Conservation (phyloP, 2,329 filamentous ascomycete species). For the Phialophora expanda region DNA sequence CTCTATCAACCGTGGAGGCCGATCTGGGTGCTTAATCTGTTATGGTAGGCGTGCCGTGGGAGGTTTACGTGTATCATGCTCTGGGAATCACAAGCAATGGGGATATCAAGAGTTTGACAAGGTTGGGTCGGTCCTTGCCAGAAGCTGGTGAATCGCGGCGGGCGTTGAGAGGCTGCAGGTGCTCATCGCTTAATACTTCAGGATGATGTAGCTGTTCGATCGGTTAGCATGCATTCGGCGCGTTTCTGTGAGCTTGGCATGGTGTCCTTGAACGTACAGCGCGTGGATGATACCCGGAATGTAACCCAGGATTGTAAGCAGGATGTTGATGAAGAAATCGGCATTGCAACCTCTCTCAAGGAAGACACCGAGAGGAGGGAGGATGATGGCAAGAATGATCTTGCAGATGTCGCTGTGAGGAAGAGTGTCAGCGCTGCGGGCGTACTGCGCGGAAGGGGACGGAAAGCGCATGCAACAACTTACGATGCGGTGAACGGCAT, state of each 20-base stretch:
- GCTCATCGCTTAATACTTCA: slow-evolving; percentile 72
- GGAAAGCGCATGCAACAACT: slow-evolving; percentile 41
- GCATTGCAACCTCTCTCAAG: slow-evolving; percentile 88
- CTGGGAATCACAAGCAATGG: slow-evolving; percentile 32
- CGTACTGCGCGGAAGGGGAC: slow-evolving; percentile 26
- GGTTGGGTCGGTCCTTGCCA: slow-evolving; percentile 36
- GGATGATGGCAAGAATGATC: slow-evolving; percentile 85
- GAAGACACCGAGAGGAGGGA: slow-evolving; percentile 90
- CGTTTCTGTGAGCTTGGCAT: slow-evolving; percentile 4
- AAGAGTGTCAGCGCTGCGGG: slow-evolving; percentile 25
- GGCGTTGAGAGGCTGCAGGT: slow-evolving; percentile 40
- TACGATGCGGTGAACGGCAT: slow-evolving; percentile 60
- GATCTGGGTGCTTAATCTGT: slow-evolving; percentile 13
- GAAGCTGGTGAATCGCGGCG: slow-evolving; percentile 24
- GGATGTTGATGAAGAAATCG: slow-evolving; percentile 90
- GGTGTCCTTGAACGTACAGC: slow-evolving; percentile 62
- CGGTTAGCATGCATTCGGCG: slow-evolving; percentile 24
- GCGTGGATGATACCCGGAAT: slow-evolving; percentile 90
- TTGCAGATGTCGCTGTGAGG: slow-evolving; percentile 71
- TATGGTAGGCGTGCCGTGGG: slow-evolving; percentile 13
- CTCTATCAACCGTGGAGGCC: slow-evolving; percentile 8
- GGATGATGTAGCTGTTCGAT: slow-evolving; percentile 73
- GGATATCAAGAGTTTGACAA: slow-evolving; percentile 36
- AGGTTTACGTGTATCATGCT: slow-evolving; percentile 27
- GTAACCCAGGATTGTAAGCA: slow-evolving; percentile 77